Conservation (phyloP, 2,329 filamentous ascomycete species). For the Furcasterigmium furcatum region DNA sequence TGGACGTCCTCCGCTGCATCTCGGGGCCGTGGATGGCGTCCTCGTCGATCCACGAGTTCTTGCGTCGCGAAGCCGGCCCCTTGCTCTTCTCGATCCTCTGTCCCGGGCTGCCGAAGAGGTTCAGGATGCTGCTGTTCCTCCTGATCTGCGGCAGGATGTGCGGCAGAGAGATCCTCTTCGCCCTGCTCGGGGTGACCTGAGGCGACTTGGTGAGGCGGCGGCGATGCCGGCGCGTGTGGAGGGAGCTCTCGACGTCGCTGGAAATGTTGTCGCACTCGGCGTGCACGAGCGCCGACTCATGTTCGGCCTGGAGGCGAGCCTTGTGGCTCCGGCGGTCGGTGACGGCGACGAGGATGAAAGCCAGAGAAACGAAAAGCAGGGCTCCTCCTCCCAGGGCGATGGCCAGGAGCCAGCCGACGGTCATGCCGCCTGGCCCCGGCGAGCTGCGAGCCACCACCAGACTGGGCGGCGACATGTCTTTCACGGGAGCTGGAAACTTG, state of each 20-base stretch:
- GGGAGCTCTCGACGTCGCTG: conserved; percentile 11
- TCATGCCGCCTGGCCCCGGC: conserved; percentile 5
- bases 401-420: conserved; percentile 35
- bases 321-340: conserved; percentile 22
- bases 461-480: background rate
- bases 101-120: conserved; percentile 15
- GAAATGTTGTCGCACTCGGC: background rate
- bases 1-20: conserved; percentile 24
- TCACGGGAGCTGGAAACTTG: background rate
- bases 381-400: conserved; percentile 46
- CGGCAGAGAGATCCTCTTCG: conserved; percentile 19
- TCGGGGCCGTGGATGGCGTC: conserved; percentile 46
- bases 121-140: conserved; percentile 22
- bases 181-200: background rate
- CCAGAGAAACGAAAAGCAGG: conserved; percentile 38
- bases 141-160: conserved; percentile 29
- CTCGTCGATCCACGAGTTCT: conserved; percentile 44
- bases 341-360: conserved; percentile 37
- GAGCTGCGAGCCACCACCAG: background rate
- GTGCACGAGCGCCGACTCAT: background rate
- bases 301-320: conserved; percentile 7
- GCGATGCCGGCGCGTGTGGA: background rate
- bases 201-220: conserved; percentile 1
- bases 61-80: background rate
- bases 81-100: background rate